Evolutionary conservation across 2,329 filamentous ascomycete genomes (phyloP).

Genomic region (Nemania abortiva): DNA sequence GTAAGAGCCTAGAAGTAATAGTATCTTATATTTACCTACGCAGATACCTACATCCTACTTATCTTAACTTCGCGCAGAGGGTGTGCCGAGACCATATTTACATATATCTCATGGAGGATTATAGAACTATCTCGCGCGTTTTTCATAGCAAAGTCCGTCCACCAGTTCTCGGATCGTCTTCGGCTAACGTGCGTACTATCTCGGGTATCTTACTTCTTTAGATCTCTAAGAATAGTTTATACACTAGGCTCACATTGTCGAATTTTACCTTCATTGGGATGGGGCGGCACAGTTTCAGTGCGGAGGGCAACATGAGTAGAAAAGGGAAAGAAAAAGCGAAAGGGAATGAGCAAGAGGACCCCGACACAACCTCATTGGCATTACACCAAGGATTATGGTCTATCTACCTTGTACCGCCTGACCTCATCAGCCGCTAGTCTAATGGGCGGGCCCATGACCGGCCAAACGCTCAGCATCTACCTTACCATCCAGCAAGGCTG

Average conservation of each 20-base stretch:
- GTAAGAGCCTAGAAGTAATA: background rate
- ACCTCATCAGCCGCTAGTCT: conserved; percentile 42
- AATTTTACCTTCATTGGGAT: conserved; percentile 1
- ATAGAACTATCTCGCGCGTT: no score
- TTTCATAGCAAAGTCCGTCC: no score
- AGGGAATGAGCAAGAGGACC: background rate
- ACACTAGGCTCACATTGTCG: no score
- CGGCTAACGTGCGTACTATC: no score
- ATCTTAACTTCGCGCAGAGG: no score
- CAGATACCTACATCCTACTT: no score
- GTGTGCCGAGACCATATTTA: no score
- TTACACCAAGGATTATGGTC: conserved; percentile 3
- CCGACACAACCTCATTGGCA: background rate
- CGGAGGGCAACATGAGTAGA: background rate
- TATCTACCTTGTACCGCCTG: conserved; percentile 40
- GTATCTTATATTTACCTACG: no score
- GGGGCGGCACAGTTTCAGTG: background rate
- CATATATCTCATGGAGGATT: no score
- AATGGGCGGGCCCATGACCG: conserved; percentile 34
- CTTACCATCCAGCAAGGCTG: conserved; percentile 43
- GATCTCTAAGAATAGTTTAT: background rate
- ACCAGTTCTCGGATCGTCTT: no score
- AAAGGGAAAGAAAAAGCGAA: conserved; percentile 30
- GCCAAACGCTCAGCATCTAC: conserved; percentile 22
- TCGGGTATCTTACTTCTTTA: no score